Evolutionary conservation across 345 rosid species (phyloP), one percentile per base, ranked within the genome.

Genomic region (Eucalyptus regnans): DNA sequence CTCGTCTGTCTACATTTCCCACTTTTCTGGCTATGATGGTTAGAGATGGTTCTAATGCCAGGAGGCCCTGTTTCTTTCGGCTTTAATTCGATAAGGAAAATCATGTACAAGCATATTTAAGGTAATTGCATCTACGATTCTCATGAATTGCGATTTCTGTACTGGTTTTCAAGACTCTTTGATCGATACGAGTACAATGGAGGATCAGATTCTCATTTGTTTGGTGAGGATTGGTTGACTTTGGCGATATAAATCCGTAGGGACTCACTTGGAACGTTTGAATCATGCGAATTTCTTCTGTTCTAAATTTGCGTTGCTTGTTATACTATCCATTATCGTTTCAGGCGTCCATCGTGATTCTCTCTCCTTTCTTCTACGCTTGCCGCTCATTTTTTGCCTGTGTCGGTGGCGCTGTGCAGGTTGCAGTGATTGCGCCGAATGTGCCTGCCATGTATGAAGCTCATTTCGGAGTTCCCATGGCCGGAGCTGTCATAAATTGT

Each of bases 381-480:
- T 81, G 7, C 25, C 87, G 52, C 29, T 44, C 48, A 56, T 50
- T 52, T 51, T 87, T 88, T n/a, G 49, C 31, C 41, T 43, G 29
- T 13, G 9, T 60, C 60, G 81, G 41, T 48, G 64, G 71, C 84
- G 33, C 51, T 91, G 87, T 20, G 86, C 96, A 97, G 98, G 98
- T 97, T 58, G 97, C 98, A 25, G 58, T 94, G 79, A 94, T 98
- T 43, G 98, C 99, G 37, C 99, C 99, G 11, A 97, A 98, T 92
- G 46, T 94, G 49, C 99, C 99, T 58, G 97, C 99, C 27, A 90
- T 93, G 88, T 98, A 92, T 50, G 99, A 98, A 95, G 95, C 98
- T 88, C 99, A 97, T 91, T 97, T 96, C 87, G 99, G 97, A 91
- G 93, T 96, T 92, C 99, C 99, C 81, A 97, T 98, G 99, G 89